Evolutionary conservation across 2,329 filamentous ascomycete genomes (phyloP).

Genomic region (Fonsecaea pedrosoi): DNA sequence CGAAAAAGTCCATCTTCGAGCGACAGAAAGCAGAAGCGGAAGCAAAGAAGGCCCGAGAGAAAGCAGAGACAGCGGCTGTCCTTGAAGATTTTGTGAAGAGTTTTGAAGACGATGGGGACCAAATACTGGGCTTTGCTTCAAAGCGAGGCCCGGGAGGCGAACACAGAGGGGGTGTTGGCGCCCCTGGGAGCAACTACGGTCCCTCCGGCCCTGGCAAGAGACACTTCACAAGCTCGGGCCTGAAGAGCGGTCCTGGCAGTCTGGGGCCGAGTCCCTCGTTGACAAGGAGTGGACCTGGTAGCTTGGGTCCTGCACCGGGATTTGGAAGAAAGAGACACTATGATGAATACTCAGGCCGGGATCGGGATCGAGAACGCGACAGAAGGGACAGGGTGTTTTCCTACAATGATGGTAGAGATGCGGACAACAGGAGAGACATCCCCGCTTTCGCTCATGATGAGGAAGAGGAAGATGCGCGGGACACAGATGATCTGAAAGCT

Average conservation of each 20-base stretch:
- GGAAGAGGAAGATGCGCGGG: slow-evolving; percentile 23
- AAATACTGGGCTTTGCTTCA: slow-evolving; percentile 34
- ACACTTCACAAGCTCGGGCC: slow-evolving; percentile 63
- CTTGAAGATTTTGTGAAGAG: slow-evolving; percentile 87
- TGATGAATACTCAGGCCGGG: slow-evolving; percentile 44
- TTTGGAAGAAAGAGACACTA: slow-evolving; percentile 64
- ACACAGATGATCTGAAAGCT: slow-evolving; percentile 51
- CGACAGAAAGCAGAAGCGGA: slow-evolving; percentile 87
- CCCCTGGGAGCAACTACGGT: slow-evolving; percentile 42
- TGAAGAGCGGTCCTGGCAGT: slow-evolving; percentile 58
- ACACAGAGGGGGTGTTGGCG: slow-evolving; percentile 42
- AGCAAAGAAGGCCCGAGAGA: slow-evolving; percentile 82
- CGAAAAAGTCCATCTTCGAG: slow-evolving; percentile 87
- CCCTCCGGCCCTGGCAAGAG: slow-evolving; percentile 59
- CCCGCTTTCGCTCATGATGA: slow-evolving; percentile 20
- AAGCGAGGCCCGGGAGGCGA: slow-evolving; percentile 44
- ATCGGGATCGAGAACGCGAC: slow-evolving; percentile 46
- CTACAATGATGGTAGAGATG: slow-evolving; percentile 23
- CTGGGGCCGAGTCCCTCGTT: slow-evolving; percentile 48
- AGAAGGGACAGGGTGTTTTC: slow-evolving; percentile 30
- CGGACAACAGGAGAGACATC: slow-evolving; percentile 13
- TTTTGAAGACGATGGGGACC: slow-evolving; percentile 55
- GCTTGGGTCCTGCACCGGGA: slow-evolving; percentile 61
- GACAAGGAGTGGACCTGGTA: slow-evolving; percentile 67
- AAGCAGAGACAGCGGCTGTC: slow-evolving; percentile 84